These are phyloP conservation scores for Ogataea populi-albae DNA, from an alignment of 805 yeast genomes.

Conservation along the genomic window DNA sequence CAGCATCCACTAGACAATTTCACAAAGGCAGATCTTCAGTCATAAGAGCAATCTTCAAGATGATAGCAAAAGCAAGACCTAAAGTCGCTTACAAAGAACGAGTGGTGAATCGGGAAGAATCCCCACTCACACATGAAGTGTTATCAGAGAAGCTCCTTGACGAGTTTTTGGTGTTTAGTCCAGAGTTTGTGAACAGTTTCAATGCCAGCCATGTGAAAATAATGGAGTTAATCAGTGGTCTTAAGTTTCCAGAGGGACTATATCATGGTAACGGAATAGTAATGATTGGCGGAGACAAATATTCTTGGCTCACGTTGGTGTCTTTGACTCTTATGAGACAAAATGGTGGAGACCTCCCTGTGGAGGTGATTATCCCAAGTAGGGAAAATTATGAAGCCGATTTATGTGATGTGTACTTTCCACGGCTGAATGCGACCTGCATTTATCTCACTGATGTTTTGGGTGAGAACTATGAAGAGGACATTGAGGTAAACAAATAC, in stretches of 20 bases:
- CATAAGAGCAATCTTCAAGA: conserved; percentile 22
- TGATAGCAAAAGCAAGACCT: conserved; percentile 20
- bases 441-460: conserved; percentile 37
- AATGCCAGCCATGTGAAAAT: conserved; percentile 43
- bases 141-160: conserved; percentile 15
- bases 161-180: conserved; percentile 38
- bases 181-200: conserved; percentile 41
- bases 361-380: conserved; percentile 40
- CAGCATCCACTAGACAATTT: no score
- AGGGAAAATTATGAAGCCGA: conserved; percentile 36
- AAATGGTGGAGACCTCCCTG: conserved; percentile 46
- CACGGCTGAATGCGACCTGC: conserved; percentile 40
- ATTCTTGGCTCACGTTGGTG: conserved; percentile 48
- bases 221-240: conserved; percentile 39
- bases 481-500: conserved; percentile 29
- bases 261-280: conserved; percentile 56
- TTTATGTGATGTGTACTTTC: conserved; percentile 39
- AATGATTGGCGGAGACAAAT: conserved; percentile 60
- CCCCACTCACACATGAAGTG: conserved; percentile 12
- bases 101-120: conserved; percentile 8
- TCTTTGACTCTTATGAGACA: conserved; percentile 45
- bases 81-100: conserved; percentile 12
- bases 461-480: conserved; percentile 28
- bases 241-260: conserved; percentile 30
- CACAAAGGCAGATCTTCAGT: neutral